Percentiles rank a stretch among this genome's conserved stretches.
phyloP scores from a whole-genome alignment of 106 monocot genomes.

The Xerophyta viscosa region DNA sequence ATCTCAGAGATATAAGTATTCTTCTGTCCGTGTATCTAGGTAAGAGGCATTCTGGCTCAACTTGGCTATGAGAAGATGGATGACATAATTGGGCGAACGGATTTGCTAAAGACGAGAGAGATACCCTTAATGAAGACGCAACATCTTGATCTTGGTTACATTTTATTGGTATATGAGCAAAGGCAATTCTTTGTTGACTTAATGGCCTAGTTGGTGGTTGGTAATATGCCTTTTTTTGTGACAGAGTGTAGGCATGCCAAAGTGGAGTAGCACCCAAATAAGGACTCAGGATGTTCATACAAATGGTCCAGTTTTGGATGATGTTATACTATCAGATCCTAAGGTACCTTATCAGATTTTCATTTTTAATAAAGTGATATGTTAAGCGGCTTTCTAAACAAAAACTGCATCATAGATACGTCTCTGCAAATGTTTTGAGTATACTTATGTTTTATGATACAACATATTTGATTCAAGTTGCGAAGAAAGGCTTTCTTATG shows the following conservation, averaged over 20 bases:
- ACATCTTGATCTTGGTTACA: conserved; percentile 75
- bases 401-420: too few relatives aligned
- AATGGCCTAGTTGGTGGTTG: too few relatives aligned
- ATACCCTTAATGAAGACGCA: conserved; percentile 87
- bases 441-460: too few relatives aligned
- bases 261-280: conserved; percentile 83
- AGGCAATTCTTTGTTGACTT: too few relatives aligned
- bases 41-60: conserved; percentile 79
- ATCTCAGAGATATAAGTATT: not conserved
- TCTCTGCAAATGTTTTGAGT: too few relatives aligned
- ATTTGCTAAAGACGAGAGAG: conserved; percentile 57
- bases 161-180: conserved; percentile 74
- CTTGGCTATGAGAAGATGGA: conserved; percentile 94
- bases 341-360: conserved; percentile 50
- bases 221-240: not conserved
- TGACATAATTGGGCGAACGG: conserved; percentile 89
- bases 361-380: too few relatives aligned
- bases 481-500: too few relatives aligned
- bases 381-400: too few relatives aligned
- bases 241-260: conserved; percentile 71
- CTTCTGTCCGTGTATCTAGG: conserved; percentile 39
- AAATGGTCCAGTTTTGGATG: conserved; percentile 95
- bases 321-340: conserved; percentile 78
- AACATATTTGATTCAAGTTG: too few relatives aligned
- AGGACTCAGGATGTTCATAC: conserved; percentile 80